Evolutionary conservation across 306 rosid species (phyloP).

Genomic region (Dalbergia cultrata): DNA sequence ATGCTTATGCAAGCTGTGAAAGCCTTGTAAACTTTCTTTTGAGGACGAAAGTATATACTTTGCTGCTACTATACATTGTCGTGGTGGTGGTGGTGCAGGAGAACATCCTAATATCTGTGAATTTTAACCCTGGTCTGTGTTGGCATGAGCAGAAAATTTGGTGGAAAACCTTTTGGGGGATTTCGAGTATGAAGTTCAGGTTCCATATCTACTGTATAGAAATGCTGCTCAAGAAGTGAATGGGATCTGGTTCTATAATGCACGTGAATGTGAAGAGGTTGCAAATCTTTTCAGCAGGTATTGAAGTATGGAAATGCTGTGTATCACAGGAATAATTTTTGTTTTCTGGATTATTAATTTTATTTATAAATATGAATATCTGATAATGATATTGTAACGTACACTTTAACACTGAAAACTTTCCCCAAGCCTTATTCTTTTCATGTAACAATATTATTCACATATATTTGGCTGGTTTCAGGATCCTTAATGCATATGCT

Average conservation of each 20-base stretch:
- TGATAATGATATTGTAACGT: neutral
- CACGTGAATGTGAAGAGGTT: constrained; percentile 72
- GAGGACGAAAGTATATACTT: constrained; percentile 11
- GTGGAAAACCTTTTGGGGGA: constrained; percentile 75
- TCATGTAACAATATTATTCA: neutral
- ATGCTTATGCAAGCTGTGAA: neutral
- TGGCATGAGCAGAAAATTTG: constrained; percentile 63
- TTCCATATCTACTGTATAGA: constrained; percentile 69
- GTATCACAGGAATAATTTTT: neutral
- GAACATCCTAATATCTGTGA: constrained; percentile 34
- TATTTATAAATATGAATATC: neutral
- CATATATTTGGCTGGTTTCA: constrained; percentile 47
- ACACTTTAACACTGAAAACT: neutral
- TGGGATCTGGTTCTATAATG: constrained; percentile 72
- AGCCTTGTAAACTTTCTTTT: constrained; percentile 28
- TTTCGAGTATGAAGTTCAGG: constrained; percentile 72
- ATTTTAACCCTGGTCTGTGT: constrained; percentile 34
- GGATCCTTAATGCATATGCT: constrained; percentile 67
- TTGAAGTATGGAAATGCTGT: constrained; percentile 13
- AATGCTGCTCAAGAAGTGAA: constrained; percentile 76
- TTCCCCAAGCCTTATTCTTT: neutral
- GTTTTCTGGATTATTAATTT: no score
- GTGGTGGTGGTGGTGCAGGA: constrained; percentile 34
- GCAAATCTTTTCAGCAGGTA: constrained; percentile 76
- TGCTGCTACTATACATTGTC: constrained; percentile 25